A percentile compares a stretch with the other conserved stretches of the same genome.
Evolutionary conservation across 1,139 yeast species (phyloP).

Genomic region (Lodderomyces orthopsilosis): DNA sequence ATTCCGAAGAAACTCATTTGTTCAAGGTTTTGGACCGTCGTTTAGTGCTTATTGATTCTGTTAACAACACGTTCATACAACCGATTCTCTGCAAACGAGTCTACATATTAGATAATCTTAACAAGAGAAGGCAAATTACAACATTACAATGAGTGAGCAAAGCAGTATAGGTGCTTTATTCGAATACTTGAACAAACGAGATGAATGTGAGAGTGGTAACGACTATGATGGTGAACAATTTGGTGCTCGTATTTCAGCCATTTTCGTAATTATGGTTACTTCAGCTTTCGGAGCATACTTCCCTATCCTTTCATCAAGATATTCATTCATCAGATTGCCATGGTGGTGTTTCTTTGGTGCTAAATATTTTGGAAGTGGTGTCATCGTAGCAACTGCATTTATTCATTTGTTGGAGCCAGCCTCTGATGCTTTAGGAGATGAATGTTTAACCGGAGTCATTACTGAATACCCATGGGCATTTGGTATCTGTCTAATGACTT

Average conservation of each 20-base stretch:
- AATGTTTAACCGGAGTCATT: slow-evolving; percentile 36
- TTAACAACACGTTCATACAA: too few relatives aligned
- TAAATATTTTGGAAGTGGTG: slow-evolving; percentile 90
- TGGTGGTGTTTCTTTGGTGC: slow-evolving; percentile 65
- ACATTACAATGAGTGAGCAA: slow-evolving; percentile 5
- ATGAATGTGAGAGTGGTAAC: slow-evolving; percentile 33
- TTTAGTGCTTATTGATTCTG: too few relatives aligned
- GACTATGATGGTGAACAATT: slow-evolving; percentile 35
- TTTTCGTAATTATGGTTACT: slow-evolving; percentile 63
- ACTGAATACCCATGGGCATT: slow-evolving; percentile 42
- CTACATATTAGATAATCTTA: too few relatives aligned
- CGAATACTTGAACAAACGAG: slow-evolving; percentile 22
- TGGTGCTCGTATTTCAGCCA: slow-evolving; percentile 72
- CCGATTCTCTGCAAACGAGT: too few relatives aligned
- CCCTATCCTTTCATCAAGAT: slow-evolving; percentile 57
- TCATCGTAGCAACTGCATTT: slow-evolving; percentile 84
- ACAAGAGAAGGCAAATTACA: too few relatives aligned
- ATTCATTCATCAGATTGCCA: slow-evolving; percentile 54
- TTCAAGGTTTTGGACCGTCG: neutral
- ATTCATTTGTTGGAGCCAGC: slow-evolving; percentile 85
- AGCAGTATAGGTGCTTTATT: slow-evolving; percentile 8
- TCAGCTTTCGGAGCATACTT: slow-evolving; percentile 59
- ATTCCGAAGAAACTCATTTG: neutral
- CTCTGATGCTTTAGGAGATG: slow-evolving; percentile 38
- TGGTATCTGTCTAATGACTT: slow-evolving; percentile 39